Conservation (phyloP, 1,139 yeast genomes). For the Candida frijolesensis region DNA sequence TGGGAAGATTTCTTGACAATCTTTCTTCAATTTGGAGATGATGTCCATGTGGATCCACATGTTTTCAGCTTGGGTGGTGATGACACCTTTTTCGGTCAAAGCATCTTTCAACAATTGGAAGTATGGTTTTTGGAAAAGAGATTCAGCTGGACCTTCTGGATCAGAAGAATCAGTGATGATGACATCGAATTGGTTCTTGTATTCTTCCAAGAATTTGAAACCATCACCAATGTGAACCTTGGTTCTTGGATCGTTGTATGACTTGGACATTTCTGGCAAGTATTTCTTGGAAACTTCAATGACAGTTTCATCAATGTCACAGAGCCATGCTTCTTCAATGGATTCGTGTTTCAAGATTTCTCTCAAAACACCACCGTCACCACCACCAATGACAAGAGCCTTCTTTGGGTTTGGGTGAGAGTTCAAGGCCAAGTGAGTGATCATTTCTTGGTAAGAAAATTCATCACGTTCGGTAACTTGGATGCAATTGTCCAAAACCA, state of each 20-base stretch:
- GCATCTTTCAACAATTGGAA: constrained; percentile 79
- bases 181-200: constrained; percentile 74
- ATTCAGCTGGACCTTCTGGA: constrained; percentile 96
- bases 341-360: constrained; percentile 85
- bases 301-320: constrained; percentile 92
- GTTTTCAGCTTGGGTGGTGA: constrained; percentile 89
- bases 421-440: constrained; percentile 84
- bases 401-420: constrained; percentile 89
- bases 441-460: constrained; percentile 94
- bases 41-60: constrained; percentile 86
- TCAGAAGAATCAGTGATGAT: constrained; percentile 94
- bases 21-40: constrained; percentile 72
- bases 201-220: constrained; percentile 81
- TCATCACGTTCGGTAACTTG: constrained; percentile 96
- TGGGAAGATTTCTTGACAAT: constrained; percentile 81
- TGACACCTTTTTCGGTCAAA: constrained; percentile 82
- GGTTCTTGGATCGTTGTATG: constrained; percentile 80
- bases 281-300: constrained; percentile 79
- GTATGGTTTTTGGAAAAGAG: constrained; percentile 84
- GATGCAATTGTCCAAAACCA: constrained; percentile 87
- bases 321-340: constrained; percentile 83
- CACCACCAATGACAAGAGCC: constrained; percentile 93
- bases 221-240: constrained; percentile 88
- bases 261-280: constrained; percentile 81
- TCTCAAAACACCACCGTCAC: constrained; percentile 95